These are phyloP conservation scores for Lentinus tigrinus DNA, from an alignment of 768 basidiomycete genomes.

Conservation along the genomic window DNA sequence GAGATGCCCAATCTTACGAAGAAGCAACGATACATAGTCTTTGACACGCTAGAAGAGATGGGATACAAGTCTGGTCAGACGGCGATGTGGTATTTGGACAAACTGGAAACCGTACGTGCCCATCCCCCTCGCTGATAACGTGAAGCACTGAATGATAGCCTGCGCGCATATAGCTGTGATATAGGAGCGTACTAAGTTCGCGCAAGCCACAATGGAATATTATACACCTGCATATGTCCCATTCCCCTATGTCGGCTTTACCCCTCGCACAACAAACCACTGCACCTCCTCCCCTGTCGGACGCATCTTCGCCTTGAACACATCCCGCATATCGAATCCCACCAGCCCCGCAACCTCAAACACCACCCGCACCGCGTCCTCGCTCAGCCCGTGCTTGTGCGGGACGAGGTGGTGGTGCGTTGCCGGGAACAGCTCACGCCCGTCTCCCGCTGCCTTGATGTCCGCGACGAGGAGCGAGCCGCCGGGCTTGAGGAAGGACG, in stretches of 20 bases:
- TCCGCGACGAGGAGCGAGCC: constrained; percentile 63
- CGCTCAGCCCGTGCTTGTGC: constrained; percentile 53
- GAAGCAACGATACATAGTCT: no score
- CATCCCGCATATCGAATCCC: constrained; percentile 40
- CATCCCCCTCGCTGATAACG: no score
- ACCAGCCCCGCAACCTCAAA: constrained; percentile 57
- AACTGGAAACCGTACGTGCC: no score
- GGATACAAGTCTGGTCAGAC: no score
- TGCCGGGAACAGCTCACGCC: constrained; percentile 37
- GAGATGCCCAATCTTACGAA: no score
- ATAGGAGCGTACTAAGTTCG: no score
- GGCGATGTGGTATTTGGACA: no score
- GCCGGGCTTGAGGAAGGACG: constrained; percentile 57
- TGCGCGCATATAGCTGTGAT: no score
- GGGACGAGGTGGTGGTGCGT: constrained; percentile 46
- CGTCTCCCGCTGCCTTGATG: constrained; percentile 32
- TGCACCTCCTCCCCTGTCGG: constrained; percentile 34
- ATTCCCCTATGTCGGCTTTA: neutral
- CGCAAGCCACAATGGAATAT: no score
- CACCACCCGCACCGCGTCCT: constrained; percentile 43
- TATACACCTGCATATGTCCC: no score
- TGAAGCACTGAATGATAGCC: no score
- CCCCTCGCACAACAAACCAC: constrained; percentile 48
- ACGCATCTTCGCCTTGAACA: constrained; percentile 30
- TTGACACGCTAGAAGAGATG: no score